These are phyloP conservation scores for Hirsutella thompsonii DNA, from an alignment of 2,329 filamentous ascomycete species.

Conservation along the genomic window DNA sequence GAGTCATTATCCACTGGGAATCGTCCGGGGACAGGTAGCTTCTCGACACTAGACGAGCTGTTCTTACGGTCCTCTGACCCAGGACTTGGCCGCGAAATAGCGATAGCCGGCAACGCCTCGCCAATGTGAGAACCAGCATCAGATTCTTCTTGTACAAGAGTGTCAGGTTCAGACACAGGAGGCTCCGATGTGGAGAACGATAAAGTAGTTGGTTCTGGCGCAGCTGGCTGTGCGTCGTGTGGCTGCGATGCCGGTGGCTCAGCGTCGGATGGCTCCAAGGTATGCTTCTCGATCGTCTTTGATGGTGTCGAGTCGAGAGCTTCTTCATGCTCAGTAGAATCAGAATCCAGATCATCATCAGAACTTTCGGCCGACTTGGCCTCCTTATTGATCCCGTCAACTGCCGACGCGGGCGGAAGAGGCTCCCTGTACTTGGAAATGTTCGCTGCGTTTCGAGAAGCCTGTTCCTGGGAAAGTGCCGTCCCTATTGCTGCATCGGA, in stretches of 20 bases:
- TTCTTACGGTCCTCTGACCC: conserved; percentile 7
- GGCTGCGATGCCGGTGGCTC: too few species aligned
- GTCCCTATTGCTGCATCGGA: conserved; percentile 46
- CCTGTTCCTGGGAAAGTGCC: conserved; percentile 40
- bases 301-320: neutral
- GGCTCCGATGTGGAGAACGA: neutral
- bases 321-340: conserved; percentile 6
- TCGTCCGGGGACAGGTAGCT: conserved; percentile 39
- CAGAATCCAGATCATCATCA: conserved; percentile 15
- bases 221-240: neutral
- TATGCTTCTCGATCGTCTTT: neutral
- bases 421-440: conserved; percentile 49
- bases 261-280: neutral
- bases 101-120: conserved; percentile 26
- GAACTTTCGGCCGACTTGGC: conserved; percentile 37
- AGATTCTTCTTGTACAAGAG: neutral
- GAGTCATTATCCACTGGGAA: conserved; percentile 34
- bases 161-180: neutral
- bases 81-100: conserved; percentile 31
- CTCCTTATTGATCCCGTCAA: conserved; percentile 50
- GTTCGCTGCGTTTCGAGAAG: conserved; percentile 39
- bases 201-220: too few species aligned
- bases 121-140: neutral
- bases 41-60: neutral
- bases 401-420: conserved; percentile 57